phyloP scores from a whole-genome alignment of 257 asterid species.

The Solanum ossicruentum region DNA sequence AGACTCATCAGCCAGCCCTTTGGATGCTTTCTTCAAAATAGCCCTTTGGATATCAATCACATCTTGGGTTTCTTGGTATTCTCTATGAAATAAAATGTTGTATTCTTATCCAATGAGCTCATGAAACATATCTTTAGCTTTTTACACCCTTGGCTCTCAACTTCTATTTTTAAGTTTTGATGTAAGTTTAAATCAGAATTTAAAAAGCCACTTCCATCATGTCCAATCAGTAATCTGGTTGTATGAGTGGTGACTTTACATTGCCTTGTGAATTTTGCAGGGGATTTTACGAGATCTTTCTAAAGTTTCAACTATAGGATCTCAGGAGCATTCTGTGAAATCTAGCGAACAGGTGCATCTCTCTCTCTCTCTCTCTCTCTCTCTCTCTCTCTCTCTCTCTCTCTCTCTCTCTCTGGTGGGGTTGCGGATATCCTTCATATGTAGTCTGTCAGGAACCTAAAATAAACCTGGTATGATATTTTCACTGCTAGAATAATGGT shows the following conservation, averaged over 20 bases:
- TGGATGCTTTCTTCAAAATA: not conserved
- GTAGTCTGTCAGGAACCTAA: not conserved
- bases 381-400: not conserved
- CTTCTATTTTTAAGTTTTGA: not conserved
- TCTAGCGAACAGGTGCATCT: not conserved
- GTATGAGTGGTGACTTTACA: not conserved
- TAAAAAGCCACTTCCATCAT: not conserved
- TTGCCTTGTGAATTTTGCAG: not conserved
- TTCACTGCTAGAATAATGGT: not conserved
- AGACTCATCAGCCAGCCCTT: not conserved
- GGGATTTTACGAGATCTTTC: conserved; percentile 1
- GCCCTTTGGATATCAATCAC: not conserved
- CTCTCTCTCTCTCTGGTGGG: not conserved
- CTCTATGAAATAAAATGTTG: not conserved
- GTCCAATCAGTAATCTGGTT: not conserved
- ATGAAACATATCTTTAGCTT: not conserved
- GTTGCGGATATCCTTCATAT: not conserved
- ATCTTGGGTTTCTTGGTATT: not conserved
- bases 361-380: not conserved
- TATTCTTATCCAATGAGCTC: not conserved
- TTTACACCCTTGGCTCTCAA: not conserved
- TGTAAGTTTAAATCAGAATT: not conserved
- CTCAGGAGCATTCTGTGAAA: not conserved
- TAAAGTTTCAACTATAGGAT: not conserved
- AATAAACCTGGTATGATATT: not conserved